Base-by-base conservation (phyloP, 1,284 basidiomycete species). In the Ceratobasidium theobromae region DNA sequence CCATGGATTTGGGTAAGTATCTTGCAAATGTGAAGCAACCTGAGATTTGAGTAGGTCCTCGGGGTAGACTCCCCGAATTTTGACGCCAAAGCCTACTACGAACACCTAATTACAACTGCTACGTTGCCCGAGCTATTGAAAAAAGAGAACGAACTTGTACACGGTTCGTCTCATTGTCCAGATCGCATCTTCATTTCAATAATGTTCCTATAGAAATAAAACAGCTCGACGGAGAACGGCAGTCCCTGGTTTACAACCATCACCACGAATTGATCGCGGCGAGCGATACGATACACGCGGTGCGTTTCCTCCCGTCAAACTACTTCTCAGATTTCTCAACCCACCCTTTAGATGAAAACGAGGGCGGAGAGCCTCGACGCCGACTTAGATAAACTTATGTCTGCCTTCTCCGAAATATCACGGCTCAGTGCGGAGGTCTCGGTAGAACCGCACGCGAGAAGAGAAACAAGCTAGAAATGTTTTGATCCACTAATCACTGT, bases 231-330 rank as follows among this genome's bases (percentile, higher is more conserved):
- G 87, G 89, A 71, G 93, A 95, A 74, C 82, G 92, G 32, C 94
- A 96, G 74, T 90, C 89, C 21, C 79, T 96, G 40, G 94, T 96
- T 2, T 96, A 96, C 75, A 95, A 96, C 71, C 93, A 96, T 72
- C 93, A 96, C 73, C 93, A 95, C 71, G 93, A 96, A 72, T 85
- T 96, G 21, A 94, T 96, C 52, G 89, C 91, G 0, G 94, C 93
- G 0, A 92, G 89, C 70, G 92, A 94, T 72, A 96, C 94, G 4
- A 95, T 96, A 69, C 85, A 86, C 67, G 86, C 88, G 23, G 92
- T 93, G 77, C 46, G 86, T 75, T 12, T n/a, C n/a, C n/a, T n/a
- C n/a, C n/a, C n/a, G n/a, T n/a, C n/a, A n/a, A n/a, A 16, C 14
- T 21, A 16, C 21, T 11, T 55, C 35, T 4, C 25, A 28, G 16